Conservation (phyloP, 805 yeast species). For the Lipomyces orientalis region DNA sequence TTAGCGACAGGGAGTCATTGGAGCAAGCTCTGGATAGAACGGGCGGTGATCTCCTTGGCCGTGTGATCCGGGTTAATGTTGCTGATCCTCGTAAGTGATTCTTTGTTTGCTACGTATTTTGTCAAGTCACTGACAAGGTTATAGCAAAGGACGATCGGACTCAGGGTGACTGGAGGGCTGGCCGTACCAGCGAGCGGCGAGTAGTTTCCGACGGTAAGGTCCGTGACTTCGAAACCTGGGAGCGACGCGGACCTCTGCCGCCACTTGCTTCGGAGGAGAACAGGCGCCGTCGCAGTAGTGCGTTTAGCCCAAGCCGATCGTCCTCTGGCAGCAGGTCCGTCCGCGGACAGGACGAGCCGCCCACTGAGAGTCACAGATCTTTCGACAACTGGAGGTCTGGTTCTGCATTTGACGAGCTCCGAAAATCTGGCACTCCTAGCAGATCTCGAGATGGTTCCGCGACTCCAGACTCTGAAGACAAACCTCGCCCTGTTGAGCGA, state of each 20-base stretch:
- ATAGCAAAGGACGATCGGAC: conserved; percentile 36
- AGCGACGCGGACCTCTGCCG: conserved; percentile 44
- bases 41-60: conserved; percentile 74
- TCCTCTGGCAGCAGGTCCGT: conserved; percentile 24
- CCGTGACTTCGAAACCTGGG: conserved; percentile 55
- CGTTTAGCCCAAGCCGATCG: conserved; percentile 45
- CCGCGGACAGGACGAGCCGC: conserved; percentile 14
- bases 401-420: conserved; percentile 11
- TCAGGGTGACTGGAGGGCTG: conserved; percentile 39
- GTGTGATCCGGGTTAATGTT: conserved; percentile 72
- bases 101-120: neutral
- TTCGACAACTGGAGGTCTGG: conserved; percentile 47
- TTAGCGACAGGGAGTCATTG: conserved; percentile 78
- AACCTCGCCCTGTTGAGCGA: conserved; percentile 48
- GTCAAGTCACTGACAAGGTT: neutral
- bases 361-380: conserved; percentile 24
- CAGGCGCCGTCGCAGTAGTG: conserved; percentile 54
- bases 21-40: conserved; percentile 74
- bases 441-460: conserved; percentile 21
- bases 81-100: conserved; percentile 57
- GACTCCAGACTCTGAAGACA: conserved; percentile 45
- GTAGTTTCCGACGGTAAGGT: conserved; percentile 45
- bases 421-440: conserved; percentile 5
- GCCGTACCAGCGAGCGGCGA: conserved; percentile 21
- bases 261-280: conserved; percentile 15